These are phyloP conservation scores for Drechslerella stenobrocha DNA, from an alignment of 2,329 filamentous ascomycete species.

Conservation along the genomic window DNA sequence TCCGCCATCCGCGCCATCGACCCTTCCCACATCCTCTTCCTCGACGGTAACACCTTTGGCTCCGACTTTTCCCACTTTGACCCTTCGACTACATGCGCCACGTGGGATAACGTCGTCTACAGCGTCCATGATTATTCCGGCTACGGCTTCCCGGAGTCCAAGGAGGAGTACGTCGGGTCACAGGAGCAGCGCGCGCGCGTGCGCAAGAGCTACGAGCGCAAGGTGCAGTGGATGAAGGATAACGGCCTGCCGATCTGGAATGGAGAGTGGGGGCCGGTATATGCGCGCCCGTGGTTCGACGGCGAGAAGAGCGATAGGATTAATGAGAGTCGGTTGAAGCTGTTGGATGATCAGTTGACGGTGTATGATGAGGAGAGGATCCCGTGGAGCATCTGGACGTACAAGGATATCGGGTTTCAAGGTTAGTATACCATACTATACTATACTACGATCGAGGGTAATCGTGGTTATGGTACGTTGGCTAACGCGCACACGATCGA, in stretches of 20 bases:
- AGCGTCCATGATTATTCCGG: slow-evolving; percentile 62
- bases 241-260: slow-evolving; percentile 59
- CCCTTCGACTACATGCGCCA: slow-evolving; percentile 49
- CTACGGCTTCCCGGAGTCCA: slow-evolving; percentile 59
- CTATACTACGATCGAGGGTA: too few relatives aligned
- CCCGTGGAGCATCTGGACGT: slow-evolving; percentile 65
- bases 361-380: slow-evolving; percentile 62
- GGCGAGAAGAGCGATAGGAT: slow-evolving; percentile 55
- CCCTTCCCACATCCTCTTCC: slow-evolving; percentile 60
- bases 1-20: slow-evolving; percentile 57
- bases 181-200: slow-evolving; percentile 58
- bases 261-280: slow-evolving; percentile 62
- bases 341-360: slow-evolving; percentile 59
- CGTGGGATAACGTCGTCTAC: slow-evolving; percentile 59
- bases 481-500: not conserved
- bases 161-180: slow-evolving; percentile 57
- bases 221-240: slow-evolving; percentile 58
- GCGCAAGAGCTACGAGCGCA: slow-evolving; percentile 56
- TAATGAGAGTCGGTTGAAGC: slow-evolving; percentile 58
- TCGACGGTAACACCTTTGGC: slow-evolving; percentile 62
- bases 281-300: slow-evolving; percentile 57
- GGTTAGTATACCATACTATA: slow-evolving; percentile 55
- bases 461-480: too few relatives aligned
- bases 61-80: slow-evolving; percentile 56
- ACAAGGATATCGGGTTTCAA: slow-evolving; percentile 64